Conservation (phyloP, 1,139 yeast species). For the Geotrichum histeridarum region DNA sequence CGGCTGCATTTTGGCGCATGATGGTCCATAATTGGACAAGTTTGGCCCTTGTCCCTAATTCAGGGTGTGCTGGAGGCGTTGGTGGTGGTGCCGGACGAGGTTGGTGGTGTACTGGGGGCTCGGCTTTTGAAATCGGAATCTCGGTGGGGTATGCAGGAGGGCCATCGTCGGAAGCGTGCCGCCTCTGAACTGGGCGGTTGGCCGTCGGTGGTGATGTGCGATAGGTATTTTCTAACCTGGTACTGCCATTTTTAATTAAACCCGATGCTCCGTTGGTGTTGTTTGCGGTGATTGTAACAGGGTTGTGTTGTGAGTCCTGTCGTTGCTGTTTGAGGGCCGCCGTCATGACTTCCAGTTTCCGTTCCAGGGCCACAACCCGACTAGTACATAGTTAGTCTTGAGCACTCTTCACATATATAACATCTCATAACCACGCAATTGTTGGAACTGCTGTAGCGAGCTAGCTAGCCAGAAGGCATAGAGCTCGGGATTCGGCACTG, state of each 20-base stretch:
- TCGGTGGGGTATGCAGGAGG: neutral
- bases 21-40: slow-evolving; percentile 33
- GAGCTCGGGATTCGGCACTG: neutral
- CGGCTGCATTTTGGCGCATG: slow-evolving; percentile 30
- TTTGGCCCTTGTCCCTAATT: slow-evolving; percentile 15
- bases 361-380: slow-evolving; percentile 38
- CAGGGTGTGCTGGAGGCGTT: neutral
- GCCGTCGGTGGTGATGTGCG: no score
- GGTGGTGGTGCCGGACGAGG: neutral
- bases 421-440: no score
- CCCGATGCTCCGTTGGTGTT: neutral
- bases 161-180: neutral
- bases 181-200: neutral
- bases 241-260: no score
- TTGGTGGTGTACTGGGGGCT: neutral
- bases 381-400: slow-evolving; percentile 16
- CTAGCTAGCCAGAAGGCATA: no score
- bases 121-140: no score
- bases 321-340: slow-evolving; percentile 22
- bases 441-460: no score
- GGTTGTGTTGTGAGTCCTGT: neutral
- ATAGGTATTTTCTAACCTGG: no score
- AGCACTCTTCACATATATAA: no score
- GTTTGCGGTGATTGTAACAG: no score
- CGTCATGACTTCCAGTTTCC: slow-evolving; percentile 35